Base-by-base conservation (phyloP, 2,329 filamentous ascomycete genomes). In the Magnaporthiopsis incrustans region DNA sequence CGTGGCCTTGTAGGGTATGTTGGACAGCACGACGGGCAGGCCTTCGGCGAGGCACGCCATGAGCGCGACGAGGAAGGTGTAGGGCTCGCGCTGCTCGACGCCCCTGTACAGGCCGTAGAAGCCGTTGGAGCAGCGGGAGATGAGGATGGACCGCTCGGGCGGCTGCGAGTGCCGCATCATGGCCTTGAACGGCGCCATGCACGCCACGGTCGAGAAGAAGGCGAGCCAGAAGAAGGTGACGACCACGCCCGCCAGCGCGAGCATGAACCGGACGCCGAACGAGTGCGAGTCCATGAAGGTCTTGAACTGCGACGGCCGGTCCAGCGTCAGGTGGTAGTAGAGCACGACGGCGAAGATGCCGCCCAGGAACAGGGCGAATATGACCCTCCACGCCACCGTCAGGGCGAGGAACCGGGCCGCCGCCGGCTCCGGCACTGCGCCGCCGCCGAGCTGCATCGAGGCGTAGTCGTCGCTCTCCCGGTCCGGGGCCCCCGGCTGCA, bases 1-100 rank as follows among this genome's bases (percentile, higher is more conserved):
- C 0, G 77, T 75, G 2, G 77, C 73, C 63, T 75, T 78, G 69
- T 79, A 81, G 0, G 81, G 78, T 2, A 83, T 74, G 66, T 82
- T 82, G 67, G 79, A 75, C 3, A 84, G 74, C 1, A 80, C 72
- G 26, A 82, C 72, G 1, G 81, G 81, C n/a, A 84, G 76, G 60
- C 82, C 77, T 61, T 84, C 81, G 27, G 80, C 76, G 2, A 82
- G 71, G 27, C 82, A 75, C 4, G 78, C 73, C 60, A 78, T 77
- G 6, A 77, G 66, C 0, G 78, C 76, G 12, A 79, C 75, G 15
- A 75, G 63, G 30, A 76, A 72, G 1, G 80, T 73, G 65, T 79
- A 80, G 8, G 72, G 62, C 44, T 82, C 76, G 12, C 70, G 70
- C 25, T 74, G 68, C 4, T 67, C 60, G 22, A 78, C 65, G 6